Percentiles rank a stretch among this genome's conserved stretches.
Conservation (phyloP, 352 stramenopile species). For the Globisporangium heterothallicum region DNA sequence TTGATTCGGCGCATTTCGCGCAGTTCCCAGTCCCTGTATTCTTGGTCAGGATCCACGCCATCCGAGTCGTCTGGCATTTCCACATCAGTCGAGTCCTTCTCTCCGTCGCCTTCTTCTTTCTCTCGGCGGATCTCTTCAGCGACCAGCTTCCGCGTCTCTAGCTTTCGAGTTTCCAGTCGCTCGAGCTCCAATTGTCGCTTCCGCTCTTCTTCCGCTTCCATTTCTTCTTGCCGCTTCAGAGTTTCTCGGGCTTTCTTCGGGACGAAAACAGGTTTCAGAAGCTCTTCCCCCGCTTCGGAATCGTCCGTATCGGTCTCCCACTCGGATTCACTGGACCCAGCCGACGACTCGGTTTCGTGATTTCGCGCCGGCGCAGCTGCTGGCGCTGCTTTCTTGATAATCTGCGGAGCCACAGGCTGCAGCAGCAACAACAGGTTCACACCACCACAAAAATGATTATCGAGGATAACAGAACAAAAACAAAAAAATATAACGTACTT, state of each 20-base stretch:
- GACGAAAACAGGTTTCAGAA: constrained; percentile 91
- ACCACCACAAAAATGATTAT: not conserved
- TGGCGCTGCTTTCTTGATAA: constrained; percentile 24
- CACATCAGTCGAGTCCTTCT: constrained; percentile 55
- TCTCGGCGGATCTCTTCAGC: constrained; percentile 71
- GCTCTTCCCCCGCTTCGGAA: constrained; percentile 55
- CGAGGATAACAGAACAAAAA: not conserved
- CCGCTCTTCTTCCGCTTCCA: constrained; percentile 68
- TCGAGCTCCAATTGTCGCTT: constrained; percentile 45
- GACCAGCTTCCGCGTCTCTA: constrained; percentile 68
- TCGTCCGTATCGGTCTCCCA: constrained; percentile 82
- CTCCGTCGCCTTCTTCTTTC: constrained; percentile 39
- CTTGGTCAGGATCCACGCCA: constrained; percentile 81
- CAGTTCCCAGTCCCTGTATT: constrained; percentile 92
- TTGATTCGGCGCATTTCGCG: constrained; percentile 92
- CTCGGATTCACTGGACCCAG: constrained; percentile 49
- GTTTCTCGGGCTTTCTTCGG: constrained; percentile 86
- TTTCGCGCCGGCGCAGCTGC: not conserved
- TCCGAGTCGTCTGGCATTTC: constrained; percentile 91
- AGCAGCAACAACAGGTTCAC: not conserved
- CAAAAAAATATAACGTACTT: constrained; percentile 3
- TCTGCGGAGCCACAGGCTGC: constrained; percentile 25
- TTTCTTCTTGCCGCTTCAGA: constrained; percentile 73
- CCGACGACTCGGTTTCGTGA: constrained; percentile 29
- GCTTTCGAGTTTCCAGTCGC: constrained; percentile 40